Evolutionary conservation across 352 stramenopile genomes (phyloP).

Genomic region (Globisporangium uncinulatum): DNA sequence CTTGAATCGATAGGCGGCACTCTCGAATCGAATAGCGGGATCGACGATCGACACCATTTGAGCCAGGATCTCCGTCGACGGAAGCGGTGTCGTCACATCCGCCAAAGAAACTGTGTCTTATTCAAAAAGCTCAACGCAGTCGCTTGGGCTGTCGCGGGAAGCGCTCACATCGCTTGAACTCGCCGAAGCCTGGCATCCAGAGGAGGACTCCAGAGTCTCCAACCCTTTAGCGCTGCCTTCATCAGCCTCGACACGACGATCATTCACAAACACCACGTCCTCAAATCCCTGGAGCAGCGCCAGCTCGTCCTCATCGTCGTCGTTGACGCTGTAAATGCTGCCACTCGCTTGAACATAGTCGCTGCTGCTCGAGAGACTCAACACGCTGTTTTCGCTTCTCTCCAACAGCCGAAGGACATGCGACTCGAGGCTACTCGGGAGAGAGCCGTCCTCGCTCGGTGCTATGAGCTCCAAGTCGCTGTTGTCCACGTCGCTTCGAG

Average conservation of each 20-base stretch:
- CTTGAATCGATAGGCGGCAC: too few relatives aligned
- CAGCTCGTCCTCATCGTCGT: constrained; percentile 9
- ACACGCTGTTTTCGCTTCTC: not conserved
- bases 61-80: too few relatives aligned
- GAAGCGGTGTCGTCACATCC: too few relatives aligned
- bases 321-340: not conserved
- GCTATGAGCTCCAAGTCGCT: too few relatives aligned
- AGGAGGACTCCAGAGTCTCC: not conserved
- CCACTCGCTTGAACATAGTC: not conserved
- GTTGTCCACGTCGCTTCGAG: too few relatives aligned
- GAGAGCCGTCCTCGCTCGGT: not conserved
- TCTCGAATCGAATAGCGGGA: too few relatives aligned
- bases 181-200: not conserved
- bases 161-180: too few relatives aligned
- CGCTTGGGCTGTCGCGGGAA: too few relatives aligned
- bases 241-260: not conserved
- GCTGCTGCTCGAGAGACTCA: constrained; percentile 7
- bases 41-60: too few relatives aligned
- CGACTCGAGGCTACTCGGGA: constrained; percentile 26
- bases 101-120: too few relatives aligned
- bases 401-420: constrained; percentile 17
- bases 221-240: not conserved
- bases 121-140: too few relatives aligned
- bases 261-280: not conserved
- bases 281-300: constrained; percentile 6